Percentiles rank a stretch among this genome's conserved stretches.
phyloP scores from a whole-genome alignment of 768 basidiomycete species.

The Filobasidium wieringae region DNA sequence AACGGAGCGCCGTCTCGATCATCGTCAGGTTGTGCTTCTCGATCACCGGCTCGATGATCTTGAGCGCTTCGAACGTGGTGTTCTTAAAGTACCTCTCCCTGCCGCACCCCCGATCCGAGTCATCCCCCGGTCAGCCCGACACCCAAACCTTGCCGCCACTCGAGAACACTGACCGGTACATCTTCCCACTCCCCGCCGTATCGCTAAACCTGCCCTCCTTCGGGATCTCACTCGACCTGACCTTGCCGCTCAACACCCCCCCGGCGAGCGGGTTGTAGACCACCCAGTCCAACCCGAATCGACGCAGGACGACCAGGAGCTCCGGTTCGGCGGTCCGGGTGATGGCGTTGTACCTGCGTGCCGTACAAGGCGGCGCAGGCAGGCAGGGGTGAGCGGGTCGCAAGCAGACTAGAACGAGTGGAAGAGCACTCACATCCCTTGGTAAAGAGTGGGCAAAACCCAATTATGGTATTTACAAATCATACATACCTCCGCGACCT shows the following conservation, averaged over 20 bases:
- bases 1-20: conserved; percentile 42
- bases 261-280: conserved; percentile 35
- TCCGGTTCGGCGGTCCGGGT: conserved; percentile 22
- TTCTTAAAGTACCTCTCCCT: conserved; percentile 27
- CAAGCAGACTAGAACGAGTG: not conserved
- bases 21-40: conserved; percentile 39
- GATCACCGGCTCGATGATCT: conserved; percentile 43
- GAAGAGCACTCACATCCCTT: conserved; percentile 28
- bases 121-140: too few species aligned
- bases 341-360: conserved; percentile 28
- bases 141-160: too few species aligned
- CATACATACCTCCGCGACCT: conserved; percentile 44
- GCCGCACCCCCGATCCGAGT: not conserved
- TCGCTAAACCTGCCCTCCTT: conserved; percentile 11
- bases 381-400: not conserved
- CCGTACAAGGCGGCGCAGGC: too few species aligned
- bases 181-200: not conserved
- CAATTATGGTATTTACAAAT: conserved; percentile 44
- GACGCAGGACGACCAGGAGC: conserved; percentile 20
- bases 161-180: not conserved
- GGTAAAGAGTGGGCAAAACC: conserved; percentile 47
- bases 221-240: conserved; percentile 13
- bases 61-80: conserved; percentile 44
- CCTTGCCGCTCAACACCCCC: conserved; percentile 16
- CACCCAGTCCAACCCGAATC: conserved; percentile 32